These are phyloP conservation scores for Thraustotheca clavata DNA, from an alignment of 352 stramenopile species.

Conservation along the genomic window DNA sequence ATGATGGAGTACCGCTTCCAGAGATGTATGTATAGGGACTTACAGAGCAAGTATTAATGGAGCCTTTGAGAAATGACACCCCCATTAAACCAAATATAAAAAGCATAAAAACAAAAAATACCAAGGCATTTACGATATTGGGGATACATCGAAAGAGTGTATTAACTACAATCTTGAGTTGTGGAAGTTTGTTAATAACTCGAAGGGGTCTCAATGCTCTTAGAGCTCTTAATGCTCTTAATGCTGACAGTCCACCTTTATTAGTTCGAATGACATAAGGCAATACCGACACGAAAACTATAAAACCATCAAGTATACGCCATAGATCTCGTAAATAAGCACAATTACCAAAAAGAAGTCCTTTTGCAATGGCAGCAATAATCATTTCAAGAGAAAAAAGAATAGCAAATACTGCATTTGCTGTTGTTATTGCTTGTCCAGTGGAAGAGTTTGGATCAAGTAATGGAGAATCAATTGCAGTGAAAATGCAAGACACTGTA, in stretches of 20 bases:
- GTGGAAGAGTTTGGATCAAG: conserved; percentile 38
- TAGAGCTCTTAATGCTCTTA: conserved; percentile 76
- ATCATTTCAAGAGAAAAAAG: conserved; percentile 86
- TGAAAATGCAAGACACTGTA: conserved; percentile 52
- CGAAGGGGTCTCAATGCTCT: conserved; percentile 85
- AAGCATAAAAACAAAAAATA: conserved; percentile 74
- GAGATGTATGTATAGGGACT: conserved; percentile 19
- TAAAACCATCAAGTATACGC: conserved; percentile 86
- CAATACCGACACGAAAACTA: conserved; percentile 77
- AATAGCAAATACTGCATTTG: conserved; percentile 69
- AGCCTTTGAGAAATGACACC: conserved; percentile 91
- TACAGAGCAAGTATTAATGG: conserved; percentile 59
- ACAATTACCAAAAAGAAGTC: conserved; percentile 51
- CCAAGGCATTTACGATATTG: conserved; percentile 79
- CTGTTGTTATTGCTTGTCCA: conserved; percentile 34
- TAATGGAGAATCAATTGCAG: conserved; percentile 85
- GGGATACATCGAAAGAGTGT: conserved; percentile 85
- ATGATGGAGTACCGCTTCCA: neutral
- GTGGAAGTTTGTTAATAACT: conserved; percentile 82
- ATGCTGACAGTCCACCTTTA: conserved; percentile 38
- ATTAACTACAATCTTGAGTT: conserved; percentile 88
- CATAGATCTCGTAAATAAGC: conserved; percentile 80
- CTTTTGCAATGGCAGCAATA: conserved; percentile 82
- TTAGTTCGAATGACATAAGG: conserved; percentile 29
- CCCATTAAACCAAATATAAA: conserved; percentile 94